These are phyloP conservation scores for Hypoxylon sp. DNA, from an alignment of 2,329 filamentous ascomycete genomes.

Conservation along the genomic window DNA sequence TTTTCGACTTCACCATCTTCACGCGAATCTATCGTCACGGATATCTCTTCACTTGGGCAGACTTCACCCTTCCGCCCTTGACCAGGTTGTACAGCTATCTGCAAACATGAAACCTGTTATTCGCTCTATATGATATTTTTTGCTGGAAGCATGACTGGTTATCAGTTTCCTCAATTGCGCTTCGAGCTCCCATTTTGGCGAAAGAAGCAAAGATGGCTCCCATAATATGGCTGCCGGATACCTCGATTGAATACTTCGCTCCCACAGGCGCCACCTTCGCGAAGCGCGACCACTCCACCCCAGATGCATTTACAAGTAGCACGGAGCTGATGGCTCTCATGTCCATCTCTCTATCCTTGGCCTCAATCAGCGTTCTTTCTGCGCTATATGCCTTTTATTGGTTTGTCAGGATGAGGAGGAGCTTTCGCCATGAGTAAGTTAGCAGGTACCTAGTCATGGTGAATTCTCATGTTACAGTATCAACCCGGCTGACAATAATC, in stretches of 20 bases:
- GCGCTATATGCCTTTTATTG: conserved; percentile 75
- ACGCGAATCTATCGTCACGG: neutral
- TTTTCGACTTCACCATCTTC: neutral
- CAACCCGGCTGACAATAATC: conserved; percentile 34
- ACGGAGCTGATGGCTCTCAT: conserved; percentile 51
- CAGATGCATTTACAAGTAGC: conserved; percentile 20
- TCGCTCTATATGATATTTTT: conserved; percentile 5
- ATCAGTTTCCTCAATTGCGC: conserved; percentile 19
- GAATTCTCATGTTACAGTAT: neutral
- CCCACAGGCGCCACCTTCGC: conserved; percentile 23
- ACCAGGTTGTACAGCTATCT: neutral
- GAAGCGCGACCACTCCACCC: conserved; percentile 28
- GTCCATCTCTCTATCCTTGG: conserved; percentile 60
- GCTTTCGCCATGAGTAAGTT: conserved; percentile 79
- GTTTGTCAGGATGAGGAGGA: conserved; percentile 80
- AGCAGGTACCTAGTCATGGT: conserved; percentile 7
- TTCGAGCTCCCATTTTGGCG: conserved; percentile 30
- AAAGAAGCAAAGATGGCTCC: conserved; percentile 46
- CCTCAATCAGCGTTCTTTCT: conserved; percentile 69
- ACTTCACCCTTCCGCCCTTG: neutral
- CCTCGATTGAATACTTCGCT: conserved; percentile 22
- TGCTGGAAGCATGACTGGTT: conserved; percentile 37
- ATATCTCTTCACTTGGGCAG: conserved; percentile 7
- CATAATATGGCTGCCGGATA: conserved; percentile 27
- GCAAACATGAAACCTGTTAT: conserved; percentile 27